Base-by-base conservation (phyloP, 1,284 basidiomycete genomes). In the Cronartium quercuum region DNA sequence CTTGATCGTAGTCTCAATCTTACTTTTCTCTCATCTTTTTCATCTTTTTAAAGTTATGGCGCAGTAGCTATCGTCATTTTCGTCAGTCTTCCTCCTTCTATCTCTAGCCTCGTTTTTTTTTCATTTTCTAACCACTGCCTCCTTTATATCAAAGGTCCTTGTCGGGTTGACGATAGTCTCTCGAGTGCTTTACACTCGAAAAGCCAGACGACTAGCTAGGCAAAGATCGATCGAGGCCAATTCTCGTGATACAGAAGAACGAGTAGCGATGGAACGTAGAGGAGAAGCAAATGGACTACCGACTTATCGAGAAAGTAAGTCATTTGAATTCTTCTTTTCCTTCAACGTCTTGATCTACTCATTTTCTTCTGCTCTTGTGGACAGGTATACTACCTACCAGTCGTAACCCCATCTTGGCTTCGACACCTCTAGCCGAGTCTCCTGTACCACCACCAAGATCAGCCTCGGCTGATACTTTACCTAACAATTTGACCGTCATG, bases 281-380 rank as follows among this genome's bases (percentile, higher is more conserved):
- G 69, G 62, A 15, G 69, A 73, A 73, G 69, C 61, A 34, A 42
- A n/a, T 9, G 69, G 69, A 18, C 24, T 73, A 29, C 69, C 69
- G 6, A 73, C 69, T 24, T 73, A 73, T 57, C 42, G 69, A 37
- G 69, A 73, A 58, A 73, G 69, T 73, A 29, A 57, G 44, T 41
- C 21, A 41, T 40, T n/a, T 42, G n/a, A 21, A 2, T 2, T 29
- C 29, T 29, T 29, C 29, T 29, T 29, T 29, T n/a, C 12, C 44
- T 21, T 51, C 1, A 51, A 51, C 1, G 18, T 18, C 1, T 18
- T 24, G 18, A 12, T 29, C 3, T 29, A 15, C 57, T 24, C 3
- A 60, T 12, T 29, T 60, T 60, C 57, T 60, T 60, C 24, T 18
- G 2, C 12, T 29, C 3, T 1, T 60, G 1, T n/a, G 1, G 29